Evolutionary conservation across 179 eudicot species (phyloP), one percentile per base, ranked within the genome.

Genomic region (Sideroxylon spinosum): DNA sequence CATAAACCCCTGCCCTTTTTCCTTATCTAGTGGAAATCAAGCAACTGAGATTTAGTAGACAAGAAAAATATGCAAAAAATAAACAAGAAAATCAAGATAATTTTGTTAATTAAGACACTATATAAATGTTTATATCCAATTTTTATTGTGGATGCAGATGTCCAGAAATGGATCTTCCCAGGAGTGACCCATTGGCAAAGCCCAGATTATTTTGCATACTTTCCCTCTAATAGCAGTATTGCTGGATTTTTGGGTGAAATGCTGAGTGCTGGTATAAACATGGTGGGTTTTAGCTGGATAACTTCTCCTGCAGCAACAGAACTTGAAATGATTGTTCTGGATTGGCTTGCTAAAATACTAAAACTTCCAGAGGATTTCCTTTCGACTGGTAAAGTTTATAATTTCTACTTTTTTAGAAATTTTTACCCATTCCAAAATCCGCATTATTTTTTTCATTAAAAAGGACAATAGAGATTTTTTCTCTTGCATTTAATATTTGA

Each of bases 101-200:
- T 9, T 14, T n/a, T 73, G 26, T 44, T 14, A 57, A 4, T 62
- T 6, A 3, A 55, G 17, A 28, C 7, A 20, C 48, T 14, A 28
- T 20, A 26, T 53, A 73, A 56, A 32, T 60, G 63, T 22, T 20
- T 44, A 44, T 10, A 25, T 29, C 53, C 17, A 52, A 52, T 63
- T 52, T 49, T 26, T 6, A 11, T 68, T 48, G 69, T 84, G 69
- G 26, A 60, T 75, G 78, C 89, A 93, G 99, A 95, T 81, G 90
- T 93, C 48, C 89, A 83, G 81, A 55, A 81, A 66, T 91, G 93
- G 77, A 93, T 95, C 77, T 81, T 95, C 22, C 98, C 93, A 48
- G 97, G 99, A n/a, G 95, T 95, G 60, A 95, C 99, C 71, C 99
- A 95, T 74, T 95, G 99, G 99, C 99, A 95, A 80, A 95, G 99